These are phyloP conservation scores for Xylaria nigripes DNA, from an alignment of 495 filamentous ascomycete genomes.

Conservation along the genomic window DNA sequence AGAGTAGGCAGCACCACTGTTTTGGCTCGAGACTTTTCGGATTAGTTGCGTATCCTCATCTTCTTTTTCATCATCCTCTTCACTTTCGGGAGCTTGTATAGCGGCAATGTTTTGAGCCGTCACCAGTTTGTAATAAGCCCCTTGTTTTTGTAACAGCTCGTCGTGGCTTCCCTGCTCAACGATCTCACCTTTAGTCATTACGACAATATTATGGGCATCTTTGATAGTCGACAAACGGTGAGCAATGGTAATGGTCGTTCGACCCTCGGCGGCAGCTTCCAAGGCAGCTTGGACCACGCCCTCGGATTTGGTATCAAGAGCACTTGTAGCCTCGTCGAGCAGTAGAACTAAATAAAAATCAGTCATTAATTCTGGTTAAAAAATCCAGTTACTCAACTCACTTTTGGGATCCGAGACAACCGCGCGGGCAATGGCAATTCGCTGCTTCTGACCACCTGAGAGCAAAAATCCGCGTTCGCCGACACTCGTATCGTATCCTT, in stretches of 20 bases:
- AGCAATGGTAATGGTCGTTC: slow-evolving; percentile 93
- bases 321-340: slow-evolving; percentile 90
- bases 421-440: slow-evolving; percentile 77
- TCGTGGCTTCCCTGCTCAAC: slow-evolving; percentile 86
- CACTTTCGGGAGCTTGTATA: slow-evolving; percentile 45
- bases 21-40: slow-evolving; percentile 36
- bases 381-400: slow-evolving; percentile 9
- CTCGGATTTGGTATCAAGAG: slow-evolving; percentile 93
- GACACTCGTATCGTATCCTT: slow-evolving; percentile 89
- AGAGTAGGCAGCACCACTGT: not conserved
- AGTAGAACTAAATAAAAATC: slow-evolving; percentile 52
- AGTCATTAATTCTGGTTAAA: not conserved
- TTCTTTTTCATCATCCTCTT: slow-evolving; percentile 38
- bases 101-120: slow-evolving; percentile 72
- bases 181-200: slow-evolving; percentile 75
- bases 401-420: slow-evolving; percentile 87
- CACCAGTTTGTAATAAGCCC: slow-evolving; percentile 68
- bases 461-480: slow-evolving; percentile 90
- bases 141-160: slow-evolving; percentile 50
- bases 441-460: slow-evolving; percentile 93
- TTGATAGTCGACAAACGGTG: slow-evolving; percentile 93
- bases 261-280: slow-evolving; percentile 76
- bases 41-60: slow-evolving; percentile 41
- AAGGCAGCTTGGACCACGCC: slow-evolving; percentile 90
- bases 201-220: slow-evolving; percentile 89